Evolutionary conservation across 2,329 filamentous ascomycete species (phyloP).

Genomic region (Fusarium burgessii): DNA sequence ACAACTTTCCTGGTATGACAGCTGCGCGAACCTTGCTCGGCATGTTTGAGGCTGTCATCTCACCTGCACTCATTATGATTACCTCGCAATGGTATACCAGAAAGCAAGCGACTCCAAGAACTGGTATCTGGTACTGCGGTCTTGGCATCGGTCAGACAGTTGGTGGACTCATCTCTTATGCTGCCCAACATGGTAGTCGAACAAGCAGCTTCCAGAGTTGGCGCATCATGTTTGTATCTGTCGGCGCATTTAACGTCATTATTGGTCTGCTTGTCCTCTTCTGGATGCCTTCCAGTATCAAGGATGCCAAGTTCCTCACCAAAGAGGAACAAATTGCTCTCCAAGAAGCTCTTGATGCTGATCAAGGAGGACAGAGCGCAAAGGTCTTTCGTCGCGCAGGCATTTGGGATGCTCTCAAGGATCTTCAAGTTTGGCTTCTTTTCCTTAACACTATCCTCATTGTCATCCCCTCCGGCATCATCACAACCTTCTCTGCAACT

Average conservation of each 20-base stretch:
- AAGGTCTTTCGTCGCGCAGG: slow-evolving; percentile 1
- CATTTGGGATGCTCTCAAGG: slow-evolving; percentile 11
- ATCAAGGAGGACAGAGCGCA: neutral
- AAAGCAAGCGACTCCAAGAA: slow-evolving; percentile 8
- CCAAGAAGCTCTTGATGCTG: slow-evolving; percentile 3
- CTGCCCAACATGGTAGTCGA: slow-evolving; percentile 5
- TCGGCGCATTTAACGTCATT: slow-evolving; percentile 1
- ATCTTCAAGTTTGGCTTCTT: slow-evolving; percentile 3
- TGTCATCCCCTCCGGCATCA: slow-evolving; percentile 8
- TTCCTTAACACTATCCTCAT: slow-evolving; percentile 15
- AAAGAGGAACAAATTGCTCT: slow-evolving; percentile 2
- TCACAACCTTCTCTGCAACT: slow-evolving; percentile 6
- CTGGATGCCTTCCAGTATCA: slow-evolving; percentile 14
- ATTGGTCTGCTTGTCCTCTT: slow-evolving; percentile 2
- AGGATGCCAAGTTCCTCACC: slow-evolving; percentile 6
- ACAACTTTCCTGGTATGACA: slow-evolving; percentile 8
- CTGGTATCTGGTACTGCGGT: slow-evolving; percentile 19
- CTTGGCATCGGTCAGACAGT: slow-evolving; percentile 6
- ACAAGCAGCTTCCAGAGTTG: slow-evolving; percentile 6
- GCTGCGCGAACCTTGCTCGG: slow-evolving; percentile 18
- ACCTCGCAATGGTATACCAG: slow-evolving; percentile 16
- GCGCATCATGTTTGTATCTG: slow-evolving; percentile 11
- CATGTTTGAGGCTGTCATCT: slow-evolving; percentile 12
- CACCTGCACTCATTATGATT: slow-evolving; percentile 7
- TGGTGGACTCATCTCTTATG: slow-evolving; percentile 13